Evolutionary conservation across 1,284 basidiomycete genomes (phyloP).

Genomic region (Microbotryomycetes sp.): DNA sequence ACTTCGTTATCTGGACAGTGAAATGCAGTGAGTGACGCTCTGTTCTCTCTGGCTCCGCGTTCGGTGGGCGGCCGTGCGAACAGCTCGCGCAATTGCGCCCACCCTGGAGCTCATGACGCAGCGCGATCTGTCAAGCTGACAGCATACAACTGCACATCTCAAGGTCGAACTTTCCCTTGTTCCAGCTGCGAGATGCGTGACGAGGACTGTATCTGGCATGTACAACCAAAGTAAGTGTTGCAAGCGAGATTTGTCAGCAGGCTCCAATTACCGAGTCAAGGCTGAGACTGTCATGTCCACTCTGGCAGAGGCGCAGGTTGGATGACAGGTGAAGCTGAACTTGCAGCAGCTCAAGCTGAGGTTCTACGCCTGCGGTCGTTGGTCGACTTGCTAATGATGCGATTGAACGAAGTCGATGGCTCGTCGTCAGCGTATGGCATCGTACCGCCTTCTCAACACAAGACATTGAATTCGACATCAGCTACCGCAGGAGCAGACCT

Average conservation of each 20-base stretch:
- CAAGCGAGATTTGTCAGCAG: not conserved
- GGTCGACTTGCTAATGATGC: conserved; percentile 25
- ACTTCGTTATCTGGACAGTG: not conserved
- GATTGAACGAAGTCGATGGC: conserved; percentile 24
- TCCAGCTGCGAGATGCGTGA: not conserved
- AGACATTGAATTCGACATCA: not conserved
- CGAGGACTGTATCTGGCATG: not conserved
- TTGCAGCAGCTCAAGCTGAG: conserved; percentile 13
- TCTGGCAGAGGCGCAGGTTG: not conserved
- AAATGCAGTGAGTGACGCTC: not conserved
- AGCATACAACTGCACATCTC: no score
- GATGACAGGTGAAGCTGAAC: conserved; percentile 18
- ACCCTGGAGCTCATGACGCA: no score
- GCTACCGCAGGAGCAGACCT: not conserved
- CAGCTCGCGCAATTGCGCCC: no score
- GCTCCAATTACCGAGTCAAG: not conserved
- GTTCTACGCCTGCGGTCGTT: conserved; percentile 20
- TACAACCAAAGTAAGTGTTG: not conserved
- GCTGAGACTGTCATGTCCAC: not conserved
- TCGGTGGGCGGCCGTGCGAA: no score
- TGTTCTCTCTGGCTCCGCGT: no score
- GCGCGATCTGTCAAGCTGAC: no score
- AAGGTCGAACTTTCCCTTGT: not conserved
- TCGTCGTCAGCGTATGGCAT: not conserved
- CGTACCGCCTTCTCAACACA: not conserved